Conservation (phyloP, 768 basidiomycete genomes). For the Tulasnella sp. region DNA sequence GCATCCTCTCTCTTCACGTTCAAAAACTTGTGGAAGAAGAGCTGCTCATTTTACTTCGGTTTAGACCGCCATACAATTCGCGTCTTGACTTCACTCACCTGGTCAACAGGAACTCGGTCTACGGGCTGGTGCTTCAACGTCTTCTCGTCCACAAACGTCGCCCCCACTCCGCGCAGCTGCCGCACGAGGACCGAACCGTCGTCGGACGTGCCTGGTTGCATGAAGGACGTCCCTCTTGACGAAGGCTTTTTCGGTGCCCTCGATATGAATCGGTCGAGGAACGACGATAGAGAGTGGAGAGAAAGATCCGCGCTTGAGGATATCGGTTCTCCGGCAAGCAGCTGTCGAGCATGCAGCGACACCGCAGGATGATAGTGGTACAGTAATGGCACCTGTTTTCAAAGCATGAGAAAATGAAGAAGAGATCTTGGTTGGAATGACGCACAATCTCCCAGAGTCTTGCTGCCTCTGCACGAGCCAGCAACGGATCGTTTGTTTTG, state of each 20-base stretch:
- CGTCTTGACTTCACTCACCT: constrained; percentile 35
- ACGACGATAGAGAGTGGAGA: constrained; percentile 85
- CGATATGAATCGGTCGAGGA: constrained; percentile 95
- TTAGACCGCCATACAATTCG: neutral
- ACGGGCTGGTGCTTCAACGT: constrained; percentile 57
- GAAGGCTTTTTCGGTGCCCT: constrained; percentile 79
- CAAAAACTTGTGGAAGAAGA: constrained; percentile 91
- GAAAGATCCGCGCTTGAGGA: constrained; percentile 81
- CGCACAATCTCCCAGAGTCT: constrained; percentile 87
- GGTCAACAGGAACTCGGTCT: constrained; percentile 75
- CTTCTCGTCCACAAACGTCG: constrained; percentile 55
- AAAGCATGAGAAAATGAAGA: neutral
- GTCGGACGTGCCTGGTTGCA: constrained; percentile 82
- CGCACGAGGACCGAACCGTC: constrained; percentile 41
- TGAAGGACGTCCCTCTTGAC: constrained; percentile 72
- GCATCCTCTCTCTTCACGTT: constrained; percentile 33
- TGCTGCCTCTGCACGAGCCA: constrained; percentile 62
- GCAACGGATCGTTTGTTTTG: constrained; percentile 81
- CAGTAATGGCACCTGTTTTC: constrained; percentile 55
- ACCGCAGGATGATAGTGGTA: constrained; percentile 87
- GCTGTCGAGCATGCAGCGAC: constrained; percentile 72
- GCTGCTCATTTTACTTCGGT: constrained; percentile 27
- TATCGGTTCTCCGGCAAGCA: constrained; percentile 58
- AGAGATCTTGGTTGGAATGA: constrained; percentile 4
- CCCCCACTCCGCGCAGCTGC: constrained; percentile 54